A percentile compares a stretch with the other conserved stretches of the same genome.
Conservation (phyloP, 2,329 filamentous ascomycete species). For the Aspergillus transmontanensis region DNA sequence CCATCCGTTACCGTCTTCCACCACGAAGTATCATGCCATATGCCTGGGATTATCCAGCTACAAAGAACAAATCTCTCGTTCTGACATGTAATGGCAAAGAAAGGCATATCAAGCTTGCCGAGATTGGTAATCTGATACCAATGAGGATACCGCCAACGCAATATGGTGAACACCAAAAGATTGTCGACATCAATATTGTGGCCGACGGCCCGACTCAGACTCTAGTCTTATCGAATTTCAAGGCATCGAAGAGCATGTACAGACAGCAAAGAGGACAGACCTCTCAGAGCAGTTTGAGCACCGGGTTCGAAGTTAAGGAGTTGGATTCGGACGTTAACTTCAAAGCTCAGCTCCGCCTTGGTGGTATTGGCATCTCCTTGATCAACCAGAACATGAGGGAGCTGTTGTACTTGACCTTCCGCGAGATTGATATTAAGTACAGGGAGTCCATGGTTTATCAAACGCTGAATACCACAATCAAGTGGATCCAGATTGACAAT, state of each 20-base stretch:
- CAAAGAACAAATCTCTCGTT: constrained; percentile 92
- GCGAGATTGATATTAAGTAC: constrained; percentile 88
- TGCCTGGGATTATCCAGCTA: constrained; percentile 97
- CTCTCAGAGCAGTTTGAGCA: constrained; percentile 61
- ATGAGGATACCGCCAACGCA: constrained; percentile 78
- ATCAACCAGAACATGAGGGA: constrained; percentile 92
- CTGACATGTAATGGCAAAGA: constrained; percentile 78
- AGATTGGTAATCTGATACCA: constrained; percentile 93
- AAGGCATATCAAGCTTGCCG: constrained; percentile 88
- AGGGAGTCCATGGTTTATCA: constrained; percentile 93
- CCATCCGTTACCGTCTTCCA: constrained; percentile 87
- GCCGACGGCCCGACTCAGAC: constrained; percentile 96
- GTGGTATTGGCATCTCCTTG: constrained; percentile 88
- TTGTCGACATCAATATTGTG: constrained; percentile 94
- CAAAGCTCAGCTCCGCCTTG: constrained; percentile 82
- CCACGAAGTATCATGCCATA: constrained; percentile 98
- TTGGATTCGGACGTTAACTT: constrained; percentile 86
- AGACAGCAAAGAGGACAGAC: constrained; percentile 60
- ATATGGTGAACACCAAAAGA: constrained; percentile 70
- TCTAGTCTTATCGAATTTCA: constrained; percentile 90
- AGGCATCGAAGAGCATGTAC: constrained; percentile 89
- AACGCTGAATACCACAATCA: constrained; percentile 84
- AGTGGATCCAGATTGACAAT: constrained; percentile 99
- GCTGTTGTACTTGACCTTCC: constrained; percentile 88
- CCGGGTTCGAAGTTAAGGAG: constrained; percentile 92